Evolutionary conservation across 2,329 filamentous ascomycete genomes (phyloP).

Genomic region (Penicillium sp.): DNA sequence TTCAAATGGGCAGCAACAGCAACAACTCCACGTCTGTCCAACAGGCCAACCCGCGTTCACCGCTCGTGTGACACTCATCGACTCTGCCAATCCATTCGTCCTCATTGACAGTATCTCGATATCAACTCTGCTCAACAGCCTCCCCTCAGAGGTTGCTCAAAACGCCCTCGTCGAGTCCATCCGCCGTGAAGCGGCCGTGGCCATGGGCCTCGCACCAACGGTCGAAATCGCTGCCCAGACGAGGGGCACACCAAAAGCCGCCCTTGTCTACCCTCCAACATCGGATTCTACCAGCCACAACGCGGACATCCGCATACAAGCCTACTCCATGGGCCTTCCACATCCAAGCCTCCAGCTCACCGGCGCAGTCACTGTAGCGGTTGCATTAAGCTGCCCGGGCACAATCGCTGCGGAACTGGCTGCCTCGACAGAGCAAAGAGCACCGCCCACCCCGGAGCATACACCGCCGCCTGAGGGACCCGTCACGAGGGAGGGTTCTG

Average conservation of each 20-base stretch:
- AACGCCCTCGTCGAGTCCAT: slow-evolving; percentile 58
- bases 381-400: slow-evolving; percentile 26
- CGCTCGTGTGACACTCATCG: slow-evolving; percentile 58
- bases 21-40: background rate
- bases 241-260: slow-evolving; percentile 65
- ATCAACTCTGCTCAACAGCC: slow-evolving; percentile 24
- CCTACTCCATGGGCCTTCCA: slow-evolving; percentile 32
- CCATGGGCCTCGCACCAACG: slow-evolving; percentile 60
- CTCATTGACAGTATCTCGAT: slow-evolving; percentile 61
- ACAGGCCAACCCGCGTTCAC: slow-evolving; percentile 56
- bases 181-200: slow-evolving; percentile 57
- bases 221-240: slow-evolving; percentile 42
- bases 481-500: background rate
- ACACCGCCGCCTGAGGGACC: background rate
- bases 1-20: background rate
- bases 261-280: slow-evolving; percentile 21
- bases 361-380: slow-evolving; percentile 33
- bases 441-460: background rate
- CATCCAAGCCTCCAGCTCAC: slow-evolving; percentile 35
- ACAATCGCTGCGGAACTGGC: slow-evolving; percentile 19
- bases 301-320: slow-evolving; percentile 30
- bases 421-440: background rate
- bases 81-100: slow-evolving; percentile 66
- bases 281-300: background rate
- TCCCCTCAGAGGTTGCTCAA: slow-evolving; percentile 31